Base-by-base conservation (phyloP, 192 early-diverging fungal genomes). In the Linderina pennispora region DNA sequence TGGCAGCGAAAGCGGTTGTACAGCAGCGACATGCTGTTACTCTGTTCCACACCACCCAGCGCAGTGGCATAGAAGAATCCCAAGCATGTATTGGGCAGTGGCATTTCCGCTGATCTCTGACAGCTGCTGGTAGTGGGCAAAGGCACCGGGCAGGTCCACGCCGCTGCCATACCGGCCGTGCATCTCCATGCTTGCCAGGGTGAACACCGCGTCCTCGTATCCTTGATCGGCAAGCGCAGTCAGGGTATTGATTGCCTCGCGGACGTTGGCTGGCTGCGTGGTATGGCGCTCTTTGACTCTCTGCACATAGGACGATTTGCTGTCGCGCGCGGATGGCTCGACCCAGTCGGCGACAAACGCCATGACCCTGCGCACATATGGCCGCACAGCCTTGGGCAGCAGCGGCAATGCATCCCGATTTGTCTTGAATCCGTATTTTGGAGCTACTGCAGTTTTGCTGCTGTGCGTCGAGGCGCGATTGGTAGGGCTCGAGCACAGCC, bases 1-100 rank as follows among this genome's bases (percentile, higher is more conserved):
- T 50, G 1, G 92, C 89, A 1, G 94, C 89, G n/a, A 74, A 96
- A 85, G 14, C 83, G 85, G 43, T 82, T 78, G 58, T 92, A 88
- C 2, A 92, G 41, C 26, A 86, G 58, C 16, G 84, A 81, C 65
- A 53, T 42, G 44, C 60, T 47, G 50, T 66, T 62, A 23, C 53
- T 55, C 44, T 62, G 74, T 52, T 58, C 52, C 0, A 33, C 36
- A 25, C 51, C 52, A 8, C 92, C 92, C 39, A 97, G 45, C 1
- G 91, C 94, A 0, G 94, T 92, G 10, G 94, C 84, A 62, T 96
- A 87, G 62, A 92, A 82, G 39, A 92, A 79, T 11, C 94, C 96
- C n/a, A 4, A 96, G 61, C 76, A 88, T 88, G 21, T 92, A 84
- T 54, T 92, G 96, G 13, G 88, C 93, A 10, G 82, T 76, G 2